Percentiles rank a stretch among this genome's conserved stretches.
Evolutionary conservation across 2,329 filamentous ascomycete genomes (phyloP).

Genomic region (Talaromyces sp.): DNA sequence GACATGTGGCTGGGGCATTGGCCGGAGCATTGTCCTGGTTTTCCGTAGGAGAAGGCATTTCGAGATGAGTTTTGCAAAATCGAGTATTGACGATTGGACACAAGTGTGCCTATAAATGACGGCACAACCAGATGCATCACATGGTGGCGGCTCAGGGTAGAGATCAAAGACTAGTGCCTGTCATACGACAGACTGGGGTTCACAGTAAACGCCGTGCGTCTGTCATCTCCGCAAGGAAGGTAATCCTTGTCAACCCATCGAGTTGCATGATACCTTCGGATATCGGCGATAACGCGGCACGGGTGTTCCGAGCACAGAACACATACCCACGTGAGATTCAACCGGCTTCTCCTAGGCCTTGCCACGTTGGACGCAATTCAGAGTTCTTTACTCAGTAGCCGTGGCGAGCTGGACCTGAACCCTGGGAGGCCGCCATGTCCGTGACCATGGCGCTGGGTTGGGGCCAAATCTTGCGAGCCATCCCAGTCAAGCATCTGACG

Average conservation of each 20-base stretch:
- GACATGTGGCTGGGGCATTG: constrained; percentile 3
- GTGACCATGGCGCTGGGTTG: neutral
- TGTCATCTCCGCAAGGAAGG: neutral
- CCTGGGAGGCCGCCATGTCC: neutral
- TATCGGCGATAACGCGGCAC: constrained; percentile 13
- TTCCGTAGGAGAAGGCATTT: neutral
- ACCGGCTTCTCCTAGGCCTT: too few relatives aligned
- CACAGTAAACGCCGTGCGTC: neutral
- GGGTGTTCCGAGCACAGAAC: neutral
- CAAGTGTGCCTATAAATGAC: neutral
- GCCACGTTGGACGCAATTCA: neutral
- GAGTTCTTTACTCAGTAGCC: neutral
- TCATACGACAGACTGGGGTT: neutral
- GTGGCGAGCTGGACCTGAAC: neutral
- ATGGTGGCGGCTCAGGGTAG: neutral
- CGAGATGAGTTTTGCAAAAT: neutral
- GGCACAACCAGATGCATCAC: neutral
- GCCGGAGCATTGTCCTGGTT: neutral
- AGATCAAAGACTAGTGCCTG: neutral
- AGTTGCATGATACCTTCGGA: constrained; percentile 11
- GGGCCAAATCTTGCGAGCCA: neutral
- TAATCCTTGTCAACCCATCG: neutral
- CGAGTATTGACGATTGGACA: neutral
- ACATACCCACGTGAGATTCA: neutral
- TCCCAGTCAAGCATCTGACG: neutral